These are phyloP conservation scores for Millerozyma acaciae DNA, from an alignment of 805 yeast species.

Conservation along the genomic window DNA sequence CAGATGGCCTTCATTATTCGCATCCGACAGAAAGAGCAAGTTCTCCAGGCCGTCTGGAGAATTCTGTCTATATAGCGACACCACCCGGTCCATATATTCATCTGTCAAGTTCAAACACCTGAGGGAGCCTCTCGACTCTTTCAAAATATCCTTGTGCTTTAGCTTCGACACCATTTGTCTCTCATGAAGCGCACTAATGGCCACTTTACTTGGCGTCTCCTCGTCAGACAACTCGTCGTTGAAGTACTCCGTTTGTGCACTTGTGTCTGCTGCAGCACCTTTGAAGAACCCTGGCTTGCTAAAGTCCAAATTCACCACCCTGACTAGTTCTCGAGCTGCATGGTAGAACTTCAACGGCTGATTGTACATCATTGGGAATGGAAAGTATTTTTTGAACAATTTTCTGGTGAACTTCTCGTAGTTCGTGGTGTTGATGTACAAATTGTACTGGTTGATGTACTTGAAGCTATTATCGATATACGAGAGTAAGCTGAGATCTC, in stretches of 20 bases:
- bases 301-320: constrained; percentile 26
- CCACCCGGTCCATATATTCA: constrained; percentile 16
- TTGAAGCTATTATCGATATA: constrained; percentile 40
- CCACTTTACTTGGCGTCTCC: constrained; percentile 20
- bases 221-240: constrained; percentile 15
- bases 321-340: constrained; percentile 32
- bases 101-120: constrained; percentile 26
- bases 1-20: constrained; percentile 7
- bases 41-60: too few relatives aligned
- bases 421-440: constrained; percentile 53
- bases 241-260: constrained; percentile 28
- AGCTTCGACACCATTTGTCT: constrained; percentile 30
- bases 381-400: constrained; percentile 48
- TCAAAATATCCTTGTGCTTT: constrained; percentile 24
- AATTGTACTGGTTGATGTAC: constrained; percentile 51
- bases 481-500: constrained; percentile 43
- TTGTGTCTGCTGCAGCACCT: constrained; percentile 14
- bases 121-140: constrained; percentile 31
- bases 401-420: constrained; percentile 59
- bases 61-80: constrained; percentile 12
- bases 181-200: constrained; percentile 38
- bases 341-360: constrained; percentile 50
- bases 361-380: constrained; percentile 74
- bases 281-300: constrained; percentile 28
- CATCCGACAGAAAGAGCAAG: too few relatives aligned